Conservation (phyloP, 768 basidiomycete species). For the Pulveroboletus frians region DNA sequence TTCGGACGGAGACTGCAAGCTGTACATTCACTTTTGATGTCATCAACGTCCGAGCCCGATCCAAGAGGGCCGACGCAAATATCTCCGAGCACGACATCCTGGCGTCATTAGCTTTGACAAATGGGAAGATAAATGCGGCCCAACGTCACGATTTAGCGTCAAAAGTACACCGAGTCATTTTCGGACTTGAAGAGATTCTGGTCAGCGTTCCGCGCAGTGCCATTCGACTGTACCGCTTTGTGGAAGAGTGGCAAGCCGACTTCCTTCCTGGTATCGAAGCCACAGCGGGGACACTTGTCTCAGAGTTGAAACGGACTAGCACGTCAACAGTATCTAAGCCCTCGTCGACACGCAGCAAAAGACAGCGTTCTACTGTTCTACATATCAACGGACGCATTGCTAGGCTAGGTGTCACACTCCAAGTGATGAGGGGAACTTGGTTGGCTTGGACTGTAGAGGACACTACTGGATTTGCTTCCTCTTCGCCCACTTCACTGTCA, state of each 20-base stretch:
- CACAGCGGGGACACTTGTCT: constrained; percentile 57
- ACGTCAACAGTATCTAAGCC: constrained; percentile 31
- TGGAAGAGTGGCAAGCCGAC: constrained; percentile 79
- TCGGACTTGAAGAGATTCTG: constrained; percentile 42
- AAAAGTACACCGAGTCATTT: constrained; percentile 39
- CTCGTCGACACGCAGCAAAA: constrained; percentile 21
- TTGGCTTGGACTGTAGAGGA: constrained; percentile 65
- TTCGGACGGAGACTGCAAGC: constrained; percentile 40
- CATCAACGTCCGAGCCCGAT: constrained; percentile 55
- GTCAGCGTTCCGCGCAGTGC: constrained; percentile 76
- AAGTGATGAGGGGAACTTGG: constrained; percentile 88
- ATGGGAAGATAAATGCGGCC: constrained; percentile 43
- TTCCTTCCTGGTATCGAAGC: constrained; percentile 72
- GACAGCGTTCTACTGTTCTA: constrained; percentile 22
- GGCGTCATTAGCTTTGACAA: constrained; percentile 51
- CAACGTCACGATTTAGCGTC: constrained; percentile 42
- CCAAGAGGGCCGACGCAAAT: constrained; percentile 36
- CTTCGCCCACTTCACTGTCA: constrained; percentile 30
- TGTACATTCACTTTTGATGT: constrained; percentile 45
- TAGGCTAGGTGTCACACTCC: constrained; percentile 57
- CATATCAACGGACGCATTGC: constrained; percentile 51
- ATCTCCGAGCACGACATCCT: constrained; percentile 49
- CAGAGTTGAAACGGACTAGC: constrained; percentile 50
- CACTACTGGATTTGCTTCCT: constrained; percentile 43
- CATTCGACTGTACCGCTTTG: constrained; percentile 68